Conservation (phyloP, 345 rosid species). For the Brassica juncea region DNA sequence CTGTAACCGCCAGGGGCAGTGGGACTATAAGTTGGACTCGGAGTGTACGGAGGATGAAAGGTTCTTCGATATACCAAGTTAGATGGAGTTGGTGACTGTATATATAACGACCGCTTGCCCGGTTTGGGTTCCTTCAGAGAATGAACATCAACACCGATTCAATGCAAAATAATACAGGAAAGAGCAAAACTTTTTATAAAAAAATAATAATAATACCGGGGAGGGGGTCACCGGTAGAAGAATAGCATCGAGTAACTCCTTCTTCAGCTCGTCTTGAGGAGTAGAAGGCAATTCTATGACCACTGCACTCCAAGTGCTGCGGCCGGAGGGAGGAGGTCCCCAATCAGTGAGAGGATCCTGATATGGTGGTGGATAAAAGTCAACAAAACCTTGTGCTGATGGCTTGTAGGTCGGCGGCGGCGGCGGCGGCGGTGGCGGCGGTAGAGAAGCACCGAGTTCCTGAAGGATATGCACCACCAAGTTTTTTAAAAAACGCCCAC, state of each 20-base stretch:
- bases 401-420: too few species aligned
- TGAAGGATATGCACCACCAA: too few species aligned
- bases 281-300: neutral
- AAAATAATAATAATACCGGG: too few species aligned
- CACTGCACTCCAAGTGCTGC: neutral
- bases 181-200: too few species aligned
- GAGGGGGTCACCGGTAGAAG: neutral
- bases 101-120: too few species aligned
- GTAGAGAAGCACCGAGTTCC: neutral
- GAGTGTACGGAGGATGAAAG: neutral
- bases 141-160: too few species aligned
- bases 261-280: neutral
- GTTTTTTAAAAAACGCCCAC: too few species aligned
- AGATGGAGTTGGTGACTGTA: neutral
- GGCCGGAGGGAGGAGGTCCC: neutral
- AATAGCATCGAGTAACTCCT: neutral
- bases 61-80: neutral
- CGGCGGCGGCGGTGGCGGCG: neutral
- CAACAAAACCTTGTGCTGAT: neutral
- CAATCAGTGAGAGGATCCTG: neutral
- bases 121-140: too few species aligned
- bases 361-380: neutral
- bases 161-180: too few species aligned
- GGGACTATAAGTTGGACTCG: neutral
- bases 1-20: neutral